Conservation (phyloP, 495 filamentous ascomycete species). For the Gamarada debralockiae region DNA sequence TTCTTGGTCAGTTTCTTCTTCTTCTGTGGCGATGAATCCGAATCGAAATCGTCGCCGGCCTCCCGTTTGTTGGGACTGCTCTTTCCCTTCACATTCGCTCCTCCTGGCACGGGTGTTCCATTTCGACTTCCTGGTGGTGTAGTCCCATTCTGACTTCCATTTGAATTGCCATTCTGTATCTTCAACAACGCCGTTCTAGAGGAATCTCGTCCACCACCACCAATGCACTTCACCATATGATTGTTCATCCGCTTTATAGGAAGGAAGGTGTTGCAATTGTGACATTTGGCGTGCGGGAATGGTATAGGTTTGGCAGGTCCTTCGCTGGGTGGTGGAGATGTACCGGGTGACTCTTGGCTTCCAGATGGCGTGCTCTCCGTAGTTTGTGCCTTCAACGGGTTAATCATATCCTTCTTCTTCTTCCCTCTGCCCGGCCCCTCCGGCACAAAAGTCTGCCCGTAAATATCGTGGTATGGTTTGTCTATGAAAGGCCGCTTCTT, state of each 20-base stretch:
- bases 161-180: conserved; percentile 48
- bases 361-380: conserved; percentile 44
- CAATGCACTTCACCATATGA: conserved; percentile 79
- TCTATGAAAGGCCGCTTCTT: conserved; percentile 69
- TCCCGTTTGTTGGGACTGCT: conserved; percentile 48
- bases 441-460: conserved; percentile 68
- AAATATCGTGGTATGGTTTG: conserved; percentile 73
- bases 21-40: conserved; percentile 33
- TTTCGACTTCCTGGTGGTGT: conserved; percentile 56
- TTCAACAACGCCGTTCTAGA: conserved; percentile 55
- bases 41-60: conserved; percentile 26
- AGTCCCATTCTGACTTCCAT: conserved; percentile 41
- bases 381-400: conserved; percentile 38
- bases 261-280: conserved; percentile 57
- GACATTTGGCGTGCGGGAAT: conserved; percentile 70
- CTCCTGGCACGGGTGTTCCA: conserved; percentile 54
- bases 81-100: conserved; percentile 22
- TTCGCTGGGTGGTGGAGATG: conserved; percentile 41
- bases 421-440: conserved; percentile 51
- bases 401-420: conserved; percentile 52
- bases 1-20: conserved; percentile 22
- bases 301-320: conserved; percentile 40
- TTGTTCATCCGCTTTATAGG: conserved; percentile 61
- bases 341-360: conserved; percentile 43
- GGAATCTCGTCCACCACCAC: conserved; percentile 65